Evolutionary conservation across 1,139 yeast genomes (phyloP).

Genomic region (Eremothecium gossypii): DNA sequence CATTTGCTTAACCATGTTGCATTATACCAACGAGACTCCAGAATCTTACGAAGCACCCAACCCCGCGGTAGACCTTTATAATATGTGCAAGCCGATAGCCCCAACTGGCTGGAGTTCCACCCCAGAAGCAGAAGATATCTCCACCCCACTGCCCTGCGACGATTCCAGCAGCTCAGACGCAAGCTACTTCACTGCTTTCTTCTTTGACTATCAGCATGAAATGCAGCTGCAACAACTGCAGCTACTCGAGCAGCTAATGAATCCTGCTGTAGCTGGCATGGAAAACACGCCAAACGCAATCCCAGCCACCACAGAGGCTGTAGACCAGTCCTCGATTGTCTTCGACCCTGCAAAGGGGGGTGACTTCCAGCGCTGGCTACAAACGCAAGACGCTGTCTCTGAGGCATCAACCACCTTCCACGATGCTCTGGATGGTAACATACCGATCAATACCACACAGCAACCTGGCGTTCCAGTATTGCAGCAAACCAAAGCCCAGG

Average conservation of each 20-base stretch:
- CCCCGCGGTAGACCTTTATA: slow-evolving; percentile 1
- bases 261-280: background rate
- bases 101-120: background rate
- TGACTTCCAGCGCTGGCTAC: background rate
- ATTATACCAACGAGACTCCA: background rate
- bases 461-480: background rate
- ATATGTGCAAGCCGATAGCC: slow-evolving; percentile 2
- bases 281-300: background rate
- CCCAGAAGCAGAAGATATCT: background rate
- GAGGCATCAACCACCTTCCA: background rate
- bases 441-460: background rate
- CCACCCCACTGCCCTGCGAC: background rate
- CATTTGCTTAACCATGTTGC: no score
- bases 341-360: background rate
- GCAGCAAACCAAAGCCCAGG: background rate
- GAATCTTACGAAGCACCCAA: background rate
- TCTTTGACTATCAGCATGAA: slow-evolving; percentile 4
- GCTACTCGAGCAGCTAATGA: slow-evolving; percentile 8
- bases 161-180: slow-evolving; percentile 1
- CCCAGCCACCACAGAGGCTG: background rate
- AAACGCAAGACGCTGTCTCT: background rate
- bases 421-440: background rate
- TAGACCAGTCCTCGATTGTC: background rate
- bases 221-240: slow-evolving; percentile 21
- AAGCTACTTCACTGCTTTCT: slow-evolving; percentile 1